These are phyloP conservation scores for Tripterygium wilfordii DNA, from an alignment of 177 flowering plant genomes.

Conservation along the genomic window DNA sequence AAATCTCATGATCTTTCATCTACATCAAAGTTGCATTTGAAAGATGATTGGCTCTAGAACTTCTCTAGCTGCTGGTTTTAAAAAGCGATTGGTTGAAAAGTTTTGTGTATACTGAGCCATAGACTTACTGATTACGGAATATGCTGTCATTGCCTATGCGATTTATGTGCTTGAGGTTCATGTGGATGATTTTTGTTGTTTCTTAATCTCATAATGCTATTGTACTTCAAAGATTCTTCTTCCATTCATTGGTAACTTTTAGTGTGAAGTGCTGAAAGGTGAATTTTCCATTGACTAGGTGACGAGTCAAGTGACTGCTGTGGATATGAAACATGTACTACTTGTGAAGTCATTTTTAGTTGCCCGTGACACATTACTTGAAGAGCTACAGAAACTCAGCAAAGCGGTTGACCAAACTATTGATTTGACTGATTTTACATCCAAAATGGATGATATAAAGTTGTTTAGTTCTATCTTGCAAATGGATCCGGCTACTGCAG, in stretches of 20 bases:
- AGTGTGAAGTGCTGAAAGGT: no score
- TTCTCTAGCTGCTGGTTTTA: no score
- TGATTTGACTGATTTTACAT: conserved; percentile 49
- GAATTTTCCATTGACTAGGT: conserved; percentile 27
- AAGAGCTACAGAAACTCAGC: conserved; percentile 67
- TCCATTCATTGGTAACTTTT: no score
- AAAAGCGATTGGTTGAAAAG: no score
- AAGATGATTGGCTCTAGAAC: no score
- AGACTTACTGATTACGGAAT: no score
- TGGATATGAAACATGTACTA: conserved; percentile 31
- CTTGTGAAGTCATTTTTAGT: conserved; percentile 52
- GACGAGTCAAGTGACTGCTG: conserved; percentile 19
- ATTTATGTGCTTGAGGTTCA: no score
- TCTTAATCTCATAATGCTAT: not conserved
- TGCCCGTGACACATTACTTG: conserved; percentile 62
- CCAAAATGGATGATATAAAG: conserved; percentile 30
- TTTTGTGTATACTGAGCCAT: no score
- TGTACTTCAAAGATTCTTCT: no score
- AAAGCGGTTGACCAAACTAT: conserved; percentile 52
- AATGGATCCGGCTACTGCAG: conserved; percentile 12
- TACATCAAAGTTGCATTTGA: no score
- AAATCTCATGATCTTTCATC: no score
- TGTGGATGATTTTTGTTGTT: not conserved
- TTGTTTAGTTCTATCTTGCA: conserved; percentile 22
- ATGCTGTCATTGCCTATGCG: no score